Evolutionary conservation across 129 eudicot species (phyloP).

Genomic region (Dittrichia graveolens): DNA sequence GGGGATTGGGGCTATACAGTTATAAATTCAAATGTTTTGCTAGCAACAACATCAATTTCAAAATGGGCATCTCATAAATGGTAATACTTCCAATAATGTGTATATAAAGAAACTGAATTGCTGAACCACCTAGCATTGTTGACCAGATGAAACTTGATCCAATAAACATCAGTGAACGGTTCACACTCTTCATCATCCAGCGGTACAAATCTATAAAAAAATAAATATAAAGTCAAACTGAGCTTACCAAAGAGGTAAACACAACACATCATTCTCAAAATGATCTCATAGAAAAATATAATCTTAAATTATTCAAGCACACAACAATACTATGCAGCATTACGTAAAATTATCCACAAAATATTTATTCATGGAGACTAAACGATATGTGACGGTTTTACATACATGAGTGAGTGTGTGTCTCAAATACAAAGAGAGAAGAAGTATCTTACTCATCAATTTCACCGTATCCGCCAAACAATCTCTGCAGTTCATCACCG

Average conservation of each 20-base stretch:
- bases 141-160: constrained; percentile 85
- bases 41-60: too few species aligned
- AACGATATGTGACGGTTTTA: too few species aligned
- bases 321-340: not conserved
- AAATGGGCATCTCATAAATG: too few species aligned
- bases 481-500: constrained; percentile 70
- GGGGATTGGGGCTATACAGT: not conserved
- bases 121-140: constrained; percentile 70
- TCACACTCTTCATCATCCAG: constrained; percentile 99
- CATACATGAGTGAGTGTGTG: too few species aligned
- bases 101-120: not conserved
- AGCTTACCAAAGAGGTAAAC: constrained; percentile 9
- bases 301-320: not conserved
- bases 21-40: not conserved
- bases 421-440: not conserved
- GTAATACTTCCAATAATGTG: not conserved
- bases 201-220: constrained; percentile 70
- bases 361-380: too few species aligned
- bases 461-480: constrained; percentile 71
- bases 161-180: constrained; percentile 79
- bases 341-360: not conserved
- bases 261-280: not conserved
- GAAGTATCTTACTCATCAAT: constrained; percentile 64
- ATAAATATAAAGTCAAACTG: constrained; percentile 2
- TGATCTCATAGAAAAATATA: not conserved